Evolutionary conservation across 2,329 filamentous ascomycete genomes (phyloP).

Genomic region (Erysiphe pulchra): DNA sequence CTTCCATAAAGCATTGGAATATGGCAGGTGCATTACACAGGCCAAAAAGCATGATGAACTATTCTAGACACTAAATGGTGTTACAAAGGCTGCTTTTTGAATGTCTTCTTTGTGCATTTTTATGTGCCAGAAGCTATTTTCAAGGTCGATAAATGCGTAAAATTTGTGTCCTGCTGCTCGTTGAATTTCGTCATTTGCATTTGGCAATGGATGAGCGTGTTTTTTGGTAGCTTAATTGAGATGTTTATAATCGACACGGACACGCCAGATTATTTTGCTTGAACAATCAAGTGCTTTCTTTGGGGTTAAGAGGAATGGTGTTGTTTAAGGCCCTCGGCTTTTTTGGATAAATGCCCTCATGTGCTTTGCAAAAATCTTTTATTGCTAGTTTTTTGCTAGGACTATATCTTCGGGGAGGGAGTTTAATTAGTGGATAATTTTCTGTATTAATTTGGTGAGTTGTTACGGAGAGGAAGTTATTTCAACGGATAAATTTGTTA

Average conservation of each 20-base stretch:
- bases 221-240: background rate
- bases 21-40: no score
- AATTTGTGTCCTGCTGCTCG: background rate
- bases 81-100: background rate
- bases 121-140: background rate
- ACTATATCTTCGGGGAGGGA: background rate
- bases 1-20: conserved; percentile 1
- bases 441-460: background rate
- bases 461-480: background rate
- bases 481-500: background rate
- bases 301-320: no score
- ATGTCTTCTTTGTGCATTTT: background rate
- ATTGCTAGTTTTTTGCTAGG: background rate
- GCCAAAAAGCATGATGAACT: background rate
- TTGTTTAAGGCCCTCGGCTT: no score
- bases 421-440: background rate
- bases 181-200: background rate
- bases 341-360: background rate
- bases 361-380: background rate
- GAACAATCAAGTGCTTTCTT: no score
- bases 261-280: no score
- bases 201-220: background rate
- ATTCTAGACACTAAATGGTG: background rate
- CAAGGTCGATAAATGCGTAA: background rate
- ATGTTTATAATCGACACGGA: background rate